phyloP scores from a whole-genome alignment of 768 basidiomycete species.

The Tremella mesenterica region DNA sequence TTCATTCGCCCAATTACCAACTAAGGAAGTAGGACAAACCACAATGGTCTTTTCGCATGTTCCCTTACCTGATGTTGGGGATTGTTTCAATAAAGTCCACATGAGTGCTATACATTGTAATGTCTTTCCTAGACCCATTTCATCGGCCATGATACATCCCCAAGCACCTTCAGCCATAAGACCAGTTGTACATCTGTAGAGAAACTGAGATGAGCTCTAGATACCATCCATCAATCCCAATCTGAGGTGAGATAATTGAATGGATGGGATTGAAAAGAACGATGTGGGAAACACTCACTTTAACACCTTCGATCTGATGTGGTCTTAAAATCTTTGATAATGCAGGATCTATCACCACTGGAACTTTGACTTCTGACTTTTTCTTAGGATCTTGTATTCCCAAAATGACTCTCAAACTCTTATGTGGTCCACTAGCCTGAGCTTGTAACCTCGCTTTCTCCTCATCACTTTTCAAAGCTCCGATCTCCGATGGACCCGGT shows the following conservation, averaged over 20 bases:
- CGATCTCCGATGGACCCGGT: constrained; percentile 34
- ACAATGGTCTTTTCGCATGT: constrained; percentile 97
- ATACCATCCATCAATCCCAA: constrained; percentile 14
- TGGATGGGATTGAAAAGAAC: not conserved
- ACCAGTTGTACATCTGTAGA: constrained; percentile 90
- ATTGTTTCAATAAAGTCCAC: constrained; percentile 93
- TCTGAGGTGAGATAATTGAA: too few relatives aligned
- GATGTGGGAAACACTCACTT: constrained; percentile 51
- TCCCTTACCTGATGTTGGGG: constrained; percentile 72
- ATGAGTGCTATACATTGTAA: constrained; percentile 91
- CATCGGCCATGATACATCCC: constrained; percentile 96
- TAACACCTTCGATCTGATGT: constrained; percentile 97
- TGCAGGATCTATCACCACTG: constrained; percentile 90
- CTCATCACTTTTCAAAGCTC: constrained; percentile 50
- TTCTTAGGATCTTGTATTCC: constrained; percentile 49
- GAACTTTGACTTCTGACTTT: constrained; percentile 64
- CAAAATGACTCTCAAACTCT: constrained; percentile 61
- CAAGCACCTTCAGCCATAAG: constrained; percentile 79
- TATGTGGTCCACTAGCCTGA: constrained; percentile 75
- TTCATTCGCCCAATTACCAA: constrained; percentile 98
- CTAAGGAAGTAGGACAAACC: constrained; percentile 89
- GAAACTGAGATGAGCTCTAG: too few relatives aligned
- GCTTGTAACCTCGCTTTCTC: constrained; percentile 58
- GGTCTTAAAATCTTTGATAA: constrained; percentile 81
- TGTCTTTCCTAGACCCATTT: constrained; percentile 94